Percentiles rank a stretch among this genome's conserved stretches.
Conservation (phyloP, 176 grass and related monocot species). For the Eleusine indica region DNA sequence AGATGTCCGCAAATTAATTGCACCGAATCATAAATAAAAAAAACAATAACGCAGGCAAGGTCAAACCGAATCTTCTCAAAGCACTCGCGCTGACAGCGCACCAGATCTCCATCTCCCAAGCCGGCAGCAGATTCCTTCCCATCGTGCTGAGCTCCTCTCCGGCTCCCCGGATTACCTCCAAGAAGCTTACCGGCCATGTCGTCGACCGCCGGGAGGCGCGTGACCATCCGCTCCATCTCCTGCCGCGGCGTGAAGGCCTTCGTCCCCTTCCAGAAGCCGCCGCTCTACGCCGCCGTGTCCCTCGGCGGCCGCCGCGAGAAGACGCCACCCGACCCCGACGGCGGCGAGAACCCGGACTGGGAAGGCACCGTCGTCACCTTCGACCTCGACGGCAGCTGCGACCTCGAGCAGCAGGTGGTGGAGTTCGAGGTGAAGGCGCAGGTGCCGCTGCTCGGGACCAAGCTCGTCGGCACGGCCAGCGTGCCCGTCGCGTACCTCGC, state of each 20-base stretch:
- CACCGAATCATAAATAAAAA: too few relatives aligned
- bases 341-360: conserved; percentile 70
- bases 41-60: not conserved
- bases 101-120: conserved; percentile 7
- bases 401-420: conserved; percentile 23
- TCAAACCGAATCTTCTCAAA: not conserved
- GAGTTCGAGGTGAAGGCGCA: conserved; percentile 62
- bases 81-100: too few relatives aligned
- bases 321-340: conserved; percentile 46
- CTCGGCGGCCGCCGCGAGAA: conserved; percentile 57
- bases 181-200: conserved; percentile 31
- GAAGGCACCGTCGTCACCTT: conserved; percentile 49
- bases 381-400: conserved; percentile 32
- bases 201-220: conserved; percentile 24
- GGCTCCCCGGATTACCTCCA: not conserved
- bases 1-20: too few relatives aligned
- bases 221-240: conserved; percentile 52
- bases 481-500: conserved; percentile 48
- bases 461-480: conserved; percentile 55
- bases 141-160: not conserved
- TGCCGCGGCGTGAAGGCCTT: conserved; percentile 61
- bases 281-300: conserved; percentile 55
- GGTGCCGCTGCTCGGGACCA: conserved; percentile 53
- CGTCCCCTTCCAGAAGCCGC: conserved; percentile 61
- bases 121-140: not conserved